Conservation (phyloP, 2,329 filamentous ascomycete genomes). For the Davidsoniella australis region DNA sequence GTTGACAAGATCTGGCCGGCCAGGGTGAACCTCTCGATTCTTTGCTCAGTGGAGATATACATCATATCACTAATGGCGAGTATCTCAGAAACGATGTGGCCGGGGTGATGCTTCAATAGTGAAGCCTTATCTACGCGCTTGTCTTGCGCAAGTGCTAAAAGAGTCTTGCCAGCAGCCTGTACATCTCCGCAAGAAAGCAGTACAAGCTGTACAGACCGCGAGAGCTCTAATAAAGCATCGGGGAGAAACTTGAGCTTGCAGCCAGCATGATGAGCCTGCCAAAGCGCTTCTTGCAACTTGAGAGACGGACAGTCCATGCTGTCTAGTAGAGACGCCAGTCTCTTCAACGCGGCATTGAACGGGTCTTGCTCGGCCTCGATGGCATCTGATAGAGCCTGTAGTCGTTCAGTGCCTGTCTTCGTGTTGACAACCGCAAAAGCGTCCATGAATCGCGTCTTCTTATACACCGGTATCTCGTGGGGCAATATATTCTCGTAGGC, state of each 20-base stretch:
- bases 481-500: not conserved
- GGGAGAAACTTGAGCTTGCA: not conserved
- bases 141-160: conserved; percentile 4
- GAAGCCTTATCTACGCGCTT: not conserved
- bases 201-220: conserved; percentile 3
- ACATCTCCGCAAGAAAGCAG: conserved; percentile 3
- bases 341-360: conserved; percentile 1
- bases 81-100: not conserved
- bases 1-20: conserved; percentile 4
- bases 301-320: not conserved
- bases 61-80: conserved; percentile 7
- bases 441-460: too few relatives aligned
- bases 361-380: conserved; percentile 4
- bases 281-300: not conserved
- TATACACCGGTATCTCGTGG: not conserved
- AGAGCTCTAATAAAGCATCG: conserved; percentile 1
- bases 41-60: not conserved
- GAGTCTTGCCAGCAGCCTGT: not conserved
- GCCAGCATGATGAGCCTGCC: not conserved
- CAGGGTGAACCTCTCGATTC: conserved; percentile 2
- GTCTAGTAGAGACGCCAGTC: not conserved
- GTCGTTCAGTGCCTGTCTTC: conserved; percentile 1
- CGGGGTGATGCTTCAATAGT: not conserved
- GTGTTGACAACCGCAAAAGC: conserved; percentile 1
- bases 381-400: not conserved